Percentiles rank a stretch among this genome's conserved stretches.
Evolutionary conservation across 495 filamentous ascomycete species (phyloP).

Genomic region (Talaromyces ruber): DNA sequence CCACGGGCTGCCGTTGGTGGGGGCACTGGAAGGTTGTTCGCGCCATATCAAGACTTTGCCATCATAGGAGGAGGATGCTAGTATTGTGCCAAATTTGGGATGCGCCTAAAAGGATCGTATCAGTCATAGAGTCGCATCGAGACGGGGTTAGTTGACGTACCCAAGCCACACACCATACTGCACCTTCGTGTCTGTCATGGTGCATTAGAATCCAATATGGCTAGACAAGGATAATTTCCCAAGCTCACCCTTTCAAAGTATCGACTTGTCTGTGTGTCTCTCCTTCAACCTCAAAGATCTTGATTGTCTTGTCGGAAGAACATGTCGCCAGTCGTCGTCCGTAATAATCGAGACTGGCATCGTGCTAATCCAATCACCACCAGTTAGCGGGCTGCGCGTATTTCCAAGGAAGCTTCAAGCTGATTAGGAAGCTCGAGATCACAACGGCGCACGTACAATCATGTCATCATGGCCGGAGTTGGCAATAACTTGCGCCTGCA

Average conservation of each 20-base stretch:
- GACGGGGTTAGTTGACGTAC: constrained; percentile 29
- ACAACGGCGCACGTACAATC: constrained; percentile 66
- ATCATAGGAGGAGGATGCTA: constrained; percentile 89
- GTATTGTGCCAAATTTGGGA: constrained; percentile 96
- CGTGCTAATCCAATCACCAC: constrained; percentile 53
- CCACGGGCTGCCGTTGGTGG: constrained; percentile 46
- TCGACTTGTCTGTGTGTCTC: constrained; percentile 84
- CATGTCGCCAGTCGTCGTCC: constrained; percentile 94
- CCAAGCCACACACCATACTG: constrained; percentile 96
- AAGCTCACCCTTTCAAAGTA: constrained; percentile 81
- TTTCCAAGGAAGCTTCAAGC: not conserved
- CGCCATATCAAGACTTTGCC: constrained; percentile 98
- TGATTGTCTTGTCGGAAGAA: constrained; percentile 96
- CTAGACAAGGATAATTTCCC: not conserved
- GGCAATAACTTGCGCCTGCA: constrained; percentile 74
- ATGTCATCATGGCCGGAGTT: constrained; percentile 97
- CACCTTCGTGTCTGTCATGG: constrained; percentile 71
- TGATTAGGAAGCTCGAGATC: not conserved
- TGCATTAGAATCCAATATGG: not conserved
- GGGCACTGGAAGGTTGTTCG: constrained; percentile 54
- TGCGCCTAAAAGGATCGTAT: constrained; percentile 55
- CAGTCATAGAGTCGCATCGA: not conserved
- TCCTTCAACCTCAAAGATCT: constrained; percentile 97
- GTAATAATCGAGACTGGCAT: constrained; percentile 97
- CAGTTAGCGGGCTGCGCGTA: constrained; percentile 4